These are phyloP conservation scores for Kuraishia cidri DNA, from an alignment of 805 yeast genomes.

Conservation along the genomic window DNA sequence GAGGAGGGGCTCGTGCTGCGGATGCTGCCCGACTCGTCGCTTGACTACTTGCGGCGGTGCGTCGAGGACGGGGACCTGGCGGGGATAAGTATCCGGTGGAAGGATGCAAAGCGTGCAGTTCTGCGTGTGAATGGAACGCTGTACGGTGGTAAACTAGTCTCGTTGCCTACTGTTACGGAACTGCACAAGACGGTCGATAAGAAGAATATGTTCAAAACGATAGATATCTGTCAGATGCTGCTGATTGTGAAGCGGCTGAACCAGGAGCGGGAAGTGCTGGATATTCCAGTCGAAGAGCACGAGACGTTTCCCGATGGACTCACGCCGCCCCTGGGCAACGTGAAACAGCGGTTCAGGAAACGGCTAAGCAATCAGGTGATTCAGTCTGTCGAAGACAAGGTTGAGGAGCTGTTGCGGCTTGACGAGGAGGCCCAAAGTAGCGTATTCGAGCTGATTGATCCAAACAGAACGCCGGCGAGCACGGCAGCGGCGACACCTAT, in stretches of 20 bases:
- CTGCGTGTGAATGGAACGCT: slow-evolving; percentile 59
- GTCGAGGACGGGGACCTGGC: slow-evolving; percentile 69
- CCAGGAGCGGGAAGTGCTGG: slow-evolving; percentile 34
- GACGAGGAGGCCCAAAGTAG: slow-evolving; percentile 84
- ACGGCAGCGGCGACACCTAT: slow-evolving; percentile 19
- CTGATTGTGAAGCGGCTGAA: slow-evolving; percentile 53
- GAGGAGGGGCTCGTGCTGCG: slow-evolving; percentile 83
- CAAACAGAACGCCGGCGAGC: slow-evolving; percentile 24
- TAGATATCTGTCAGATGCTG: slow-evolving; percentile 81
- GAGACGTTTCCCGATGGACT: slow-evolving; percentile 64
- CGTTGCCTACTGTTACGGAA: slow-evolving; percentile 83
- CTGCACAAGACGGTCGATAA: slow-evolving; percentile 82
- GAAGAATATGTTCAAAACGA: slow-evolving; percentile 79
- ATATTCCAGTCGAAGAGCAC: slow-evolving; percentile 19
- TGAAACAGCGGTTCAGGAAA: slow-evolving; percentile 62
- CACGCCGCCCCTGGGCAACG: slow-evolving; percentile 70
- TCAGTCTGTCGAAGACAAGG: slow-evolving; percentile 70
- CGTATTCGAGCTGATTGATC: slow-evolving; percentile 66
- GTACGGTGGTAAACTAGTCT: slow-evolving; percentile 81
- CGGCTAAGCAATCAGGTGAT: slow-evolving; percentile 63
- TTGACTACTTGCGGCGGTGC: slow-evolving; percentile 68
- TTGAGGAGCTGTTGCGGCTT: slow-evolving; percentile 61
- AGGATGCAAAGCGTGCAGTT: slow-evolving; percentile 72
- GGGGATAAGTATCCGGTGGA: slow-evolving; percentile 72
- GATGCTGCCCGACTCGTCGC: slow-evolving; percentile 55